A percentile compares a stretch with the other conserved stretches of the same genome.
Conservation (phyloP, 208 protist species). For the Novymonas esmeraldas region DNA sequence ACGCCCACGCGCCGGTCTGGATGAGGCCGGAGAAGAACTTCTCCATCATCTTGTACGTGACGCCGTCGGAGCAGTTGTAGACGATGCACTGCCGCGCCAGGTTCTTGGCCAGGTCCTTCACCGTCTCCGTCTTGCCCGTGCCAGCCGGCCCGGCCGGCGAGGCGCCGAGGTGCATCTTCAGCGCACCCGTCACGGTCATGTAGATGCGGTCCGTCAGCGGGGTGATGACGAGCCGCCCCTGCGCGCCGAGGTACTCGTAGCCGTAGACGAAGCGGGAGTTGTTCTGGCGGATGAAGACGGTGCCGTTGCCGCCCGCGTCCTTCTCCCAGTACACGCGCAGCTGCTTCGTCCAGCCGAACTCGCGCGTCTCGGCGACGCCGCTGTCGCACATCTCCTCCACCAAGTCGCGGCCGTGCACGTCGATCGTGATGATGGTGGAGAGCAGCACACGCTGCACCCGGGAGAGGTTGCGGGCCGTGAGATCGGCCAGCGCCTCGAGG, state of each 20-base stretch:
- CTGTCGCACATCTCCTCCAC: constrained; percentile 94
- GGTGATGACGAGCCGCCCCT: constrained; percentile 97
- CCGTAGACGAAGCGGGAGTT: constrained; percentile 97
- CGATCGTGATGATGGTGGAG: constrained; percentile 97
- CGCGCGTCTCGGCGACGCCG: constrained; percentile 72
- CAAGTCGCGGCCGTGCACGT: constrained; percentile 98
- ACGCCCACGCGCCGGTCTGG: constrained; percentile 98
- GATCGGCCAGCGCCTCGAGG: constrained; percentile 89
- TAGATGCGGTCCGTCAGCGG: constrained; percentile 98
- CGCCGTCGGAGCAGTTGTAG: constrained; percentile 98
- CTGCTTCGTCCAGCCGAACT: constrained; percentile 98
- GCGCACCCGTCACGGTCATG: constrained; percentile 97
- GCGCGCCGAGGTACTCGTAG: constrained; percentile 98
- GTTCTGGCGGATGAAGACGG: constrained; percentile 95
- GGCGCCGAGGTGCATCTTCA: constrained; percentile 96
- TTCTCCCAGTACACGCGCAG: constrained; percentile 98
- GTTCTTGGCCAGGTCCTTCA: constrained; percentile 97
- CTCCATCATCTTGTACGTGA: constrained; percentile 98
- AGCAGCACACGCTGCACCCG: constrained; percentile 93
- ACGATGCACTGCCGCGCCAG: constrained; percentile 97
- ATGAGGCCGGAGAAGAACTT: constrained; percentile 98
- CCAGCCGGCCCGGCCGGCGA: constrained; percentile 95
- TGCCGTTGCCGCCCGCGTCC: constrained; percentile 89
- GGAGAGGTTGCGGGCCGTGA: constrained; percentile 91
- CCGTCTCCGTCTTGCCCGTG: constrained; percentile 98